These are phyloP conservation scores for Aspergillus eucalypticola DNA, from an alignment of 2,329 filamentous ascomycete genomes.

Conservation along the genomic window DNA sequence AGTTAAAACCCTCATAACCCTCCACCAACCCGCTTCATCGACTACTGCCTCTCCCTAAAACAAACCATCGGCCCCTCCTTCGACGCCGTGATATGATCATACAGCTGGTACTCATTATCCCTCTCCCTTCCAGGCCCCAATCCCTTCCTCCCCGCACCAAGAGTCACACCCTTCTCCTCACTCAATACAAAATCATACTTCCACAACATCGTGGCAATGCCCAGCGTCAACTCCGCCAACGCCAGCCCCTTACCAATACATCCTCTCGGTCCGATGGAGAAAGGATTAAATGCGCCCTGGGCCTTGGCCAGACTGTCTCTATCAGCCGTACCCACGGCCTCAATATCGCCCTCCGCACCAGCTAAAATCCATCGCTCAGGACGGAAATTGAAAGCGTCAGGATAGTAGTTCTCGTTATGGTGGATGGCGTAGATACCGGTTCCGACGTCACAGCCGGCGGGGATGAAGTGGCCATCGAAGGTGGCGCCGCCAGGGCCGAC, in stretches of 20 bases:
- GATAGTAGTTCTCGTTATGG: slow-evolving; percentile 35
- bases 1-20: no score
- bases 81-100: slow-evolving; percentile 10
- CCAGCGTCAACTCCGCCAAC: slow-evolving; percentile 25
- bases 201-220: slow-evolving; percentile 20
- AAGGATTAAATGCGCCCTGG: slow-evolving; percentile 23
- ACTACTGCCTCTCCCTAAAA: background rate
- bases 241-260: slow-evolving; percentile 31
- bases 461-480: slow-evolving; percentile 36
- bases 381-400: slow-evolving; percentile 29
- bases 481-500: slow-evolving; percentile 30
- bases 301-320: background rate
- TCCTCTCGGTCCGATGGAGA: slow-evolving; percentile 25
- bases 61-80: slow-evolving; percentile 6
- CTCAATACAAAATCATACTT: slow-evolving; percentile 2
- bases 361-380: slow-evolving; percentile 40
- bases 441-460: slow-evolving; percentile 34
- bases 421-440: slow-evolving; percentile 37
- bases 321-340: background rate
- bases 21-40: no score
- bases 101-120: slow-evolving; percentile 8
- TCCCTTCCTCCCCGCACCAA: background rate
- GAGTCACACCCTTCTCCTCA: background rate
- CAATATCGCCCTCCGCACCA: background rate
- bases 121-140: slow-evolving; percentile 1